Evolutionary conservation across 371 early-diverging fungal species (phyloP).

Genomic region (Circinella minor): DNA sequence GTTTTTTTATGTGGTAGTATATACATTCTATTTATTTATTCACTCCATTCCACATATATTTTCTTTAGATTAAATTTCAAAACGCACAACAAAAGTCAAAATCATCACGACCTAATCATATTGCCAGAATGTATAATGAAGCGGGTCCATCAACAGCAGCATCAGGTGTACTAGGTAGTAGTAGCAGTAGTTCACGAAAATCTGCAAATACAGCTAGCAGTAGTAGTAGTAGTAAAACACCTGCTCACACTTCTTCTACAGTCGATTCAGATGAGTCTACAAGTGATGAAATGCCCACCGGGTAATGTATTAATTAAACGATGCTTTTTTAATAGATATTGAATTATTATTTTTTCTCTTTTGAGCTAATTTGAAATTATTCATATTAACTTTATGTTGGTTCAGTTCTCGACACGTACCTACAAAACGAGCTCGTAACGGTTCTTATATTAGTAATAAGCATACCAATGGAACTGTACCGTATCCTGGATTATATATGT

Average conservation of each 20-base stretch:
- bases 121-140: background rate
- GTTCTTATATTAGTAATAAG: background rate
- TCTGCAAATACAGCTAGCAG: background rate
- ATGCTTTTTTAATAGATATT: no score
- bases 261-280: slow-evolving; percentile 2
- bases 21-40: background rate
- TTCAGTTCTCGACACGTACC: background rate
- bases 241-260: background rate
- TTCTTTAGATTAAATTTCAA: background rate
- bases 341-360: no score
- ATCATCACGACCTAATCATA: background rate
- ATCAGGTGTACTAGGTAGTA: background rate
- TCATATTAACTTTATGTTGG: background rate
- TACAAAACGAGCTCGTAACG: background rate
- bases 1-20: background rate
- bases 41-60: background rate
- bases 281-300: background rate
- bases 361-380: background rate
- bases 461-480: no score
- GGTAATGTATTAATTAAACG: background rate
- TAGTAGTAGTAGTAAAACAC: background rate
- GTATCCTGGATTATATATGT: no score
- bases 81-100: background rate
- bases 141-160: background rate
- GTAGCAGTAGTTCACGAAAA: background rate